Evolutionary conservation across 2,329 filamentous ascomycete genomes (phyloP), one percentile per base, ranked within the genome.

Genomic region (Paraconiothyrium sp.): DNA sequence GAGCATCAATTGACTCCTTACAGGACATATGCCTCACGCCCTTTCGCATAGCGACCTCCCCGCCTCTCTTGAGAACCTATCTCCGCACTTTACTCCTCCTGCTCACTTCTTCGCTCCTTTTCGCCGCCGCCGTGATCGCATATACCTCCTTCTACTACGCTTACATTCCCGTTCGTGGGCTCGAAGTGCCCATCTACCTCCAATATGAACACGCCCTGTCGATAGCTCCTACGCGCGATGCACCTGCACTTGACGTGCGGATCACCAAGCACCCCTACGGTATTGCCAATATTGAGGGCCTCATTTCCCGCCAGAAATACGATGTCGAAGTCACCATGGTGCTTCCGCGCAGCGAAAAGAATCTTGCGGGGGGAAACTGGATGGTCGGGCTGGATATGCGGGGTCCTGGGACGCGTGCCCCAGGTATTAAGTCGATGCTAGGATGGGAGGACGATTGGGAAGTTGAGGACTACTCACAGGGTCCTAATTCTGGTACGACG

Each of bases 311-410:
- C 50, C 94, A 97, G 76, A 85, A 89, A 51, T 99, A 99, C 83
- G 93, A 98, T 77, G 86, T 99, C 46, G 85, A 86, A 5, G 84
- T 98, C 1, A 84, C 88, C 24, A 84, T 99, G 35, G 85, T 87
- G 3, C 84, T 99, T 65, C 95, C 95, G 20, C 89, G 90, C 44
- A 95, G 92, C 2, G 89, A 88, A 0, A 79, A 84, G 1, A 99
- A 99, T 72, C 80, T 91, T 24, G 86, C 86, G 2, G 86, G 87
- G 14, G 95, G 95, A 32, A 98, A 98, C 80, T 98, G 97, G 83
- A 99, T 99, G 95, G 82, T 98, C 20, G 90, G 92, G 50, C 81
- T 97, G 16, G 86, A 88, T 62, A 86, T 97, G 55, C 84, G 92
- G 54, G 78, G 72, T 0, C 72, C 74, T 0, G 54, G 59, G 2